Conservation (phyloP, 495 filamentous ascomycete genomes). For the Trichocladium antarcticum region DNA sequence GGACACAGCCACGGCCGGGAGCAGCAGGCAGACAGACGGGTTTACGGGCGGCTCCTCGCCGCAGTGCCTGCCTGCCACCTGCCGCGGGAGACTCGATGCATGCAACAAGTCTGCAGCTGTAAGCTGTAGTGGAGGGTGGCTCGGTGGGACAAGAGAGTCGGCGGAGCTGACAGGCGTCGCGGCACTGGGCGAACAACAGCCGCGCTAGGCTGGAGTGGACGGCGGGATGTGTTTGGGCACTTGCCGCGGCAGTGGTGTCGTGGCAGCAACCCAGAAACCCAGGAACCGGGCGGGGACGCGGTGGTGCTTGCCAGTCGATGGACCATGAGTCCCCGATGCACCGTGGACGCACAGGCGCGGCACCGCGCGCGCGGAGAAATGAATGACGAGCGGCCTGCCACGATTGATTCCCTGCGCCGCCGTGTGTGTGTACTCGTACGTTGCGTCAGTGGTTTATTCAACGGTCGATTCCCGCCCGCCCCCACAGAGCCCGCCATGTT, state of each 20-base stretch:
- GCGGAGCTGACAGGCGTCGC: constrained; percentile 14
- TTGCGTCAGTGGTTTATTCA: neutral
- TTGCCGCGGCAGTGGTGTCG: neutral
- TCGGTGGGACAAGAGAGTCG: constrained; percentile 6
- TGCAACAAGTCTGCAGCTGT: constrained; percentile 8
- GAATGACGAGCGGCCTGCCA: constrained; percentile 1
- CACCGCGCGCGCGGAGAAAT: constrained; percentile 1
- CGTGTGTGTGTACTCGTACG: neutral
- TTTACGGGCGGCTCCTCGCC: no score
- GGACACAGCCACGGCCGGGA: no score
- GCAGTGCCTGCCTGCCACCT: no score
- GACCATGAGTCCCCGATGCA: no score
- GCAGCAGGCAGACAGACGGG: no score
- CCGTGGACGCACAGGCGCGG: constrained; percentile 1
- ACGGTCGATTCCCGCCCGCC: no score
- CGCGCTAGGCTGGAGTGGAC: neutral
- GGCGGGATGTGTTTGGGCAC: neutral
- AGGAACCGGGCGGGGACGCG: no score
- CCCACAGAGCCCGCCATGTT: no score
- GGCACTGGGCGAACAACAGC: neutral
- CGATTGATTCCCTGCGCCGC: neutral
- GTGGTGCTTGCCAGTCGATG: neutral
- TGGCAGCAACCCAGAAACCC: no score
- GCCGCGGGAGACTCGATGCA: neutral
- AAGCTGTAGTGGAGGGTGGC: neutral